Evolutionary conservation across 2,329 filamentous ascomycete genomes (phyloP).

Genomic region (Fusarium oxysporum): DNA sequence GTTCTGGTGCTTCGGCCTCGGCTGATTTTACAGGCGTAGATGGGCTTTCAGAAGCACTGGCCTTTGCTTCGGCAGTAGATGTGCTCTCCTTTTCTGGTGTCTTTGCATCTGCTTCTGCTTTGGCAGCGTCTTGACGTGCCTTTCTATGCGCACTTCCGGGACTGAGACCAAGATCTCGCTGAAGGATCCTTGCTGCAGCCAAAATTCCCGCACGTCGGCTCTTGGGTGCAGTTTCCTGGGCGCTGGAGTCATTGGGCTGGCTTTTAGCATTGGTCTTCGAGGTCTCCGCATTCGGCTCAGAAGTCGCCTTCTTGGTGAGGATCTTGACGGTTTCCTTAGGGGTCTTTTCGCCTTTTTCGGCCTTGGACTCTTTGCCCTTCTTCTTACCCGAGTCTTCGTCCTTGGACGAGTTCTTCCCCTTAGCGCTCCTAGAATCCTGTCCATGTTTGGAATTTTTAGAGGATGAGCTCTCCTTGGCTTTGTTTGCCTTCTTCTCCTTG

Average conservation of each 20-base stretch:
- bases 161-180: slow-evolving; percentile 74
- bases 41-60: slow-evolving; percentile 33
- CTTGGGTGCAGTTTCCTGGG: slow-evolving; percentile 58
- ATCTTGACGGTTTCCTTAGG: slow-evolving; percentile 72
- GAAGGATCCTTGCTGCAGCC: slow-evolving; percentile 72
- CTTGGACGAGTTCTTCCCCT: slow-evolving; percentile 57
- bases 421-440: slow-evolving; percentile 63
- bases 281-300: slow-evolving; percentile 61
- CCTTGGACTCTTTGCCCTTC: slow-evolving; percentile 71
- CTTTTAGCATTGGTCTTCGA: slow-evolving; percentile 56
- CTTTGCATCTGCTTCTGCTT: slow-evolving; percentile 63
- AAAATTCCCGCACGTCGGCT: slow-evolving; percentile 70
- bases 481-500: slow-evolving; percentile 90
- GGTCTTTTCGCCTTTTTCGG: slow-evolving; percentile 64
- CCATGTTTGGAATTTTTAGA: slow-evolving; percentile 65
- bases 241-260: slow-evolving; percentile 47
- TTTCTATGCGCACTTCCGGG: slow-evolving; percentile 71
- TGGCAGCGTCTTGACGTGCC: slow-evolving; percentile 68
- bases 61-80: slow-evolving; percentile 13
- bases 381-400: slow-evolving; percentile 69
- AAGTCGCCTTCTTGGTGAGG: slow-evolving; percentile 68
- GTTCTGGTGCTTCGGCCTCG: slow-evolving; percentile 26
- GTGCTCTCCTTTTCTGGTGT: slow-evolving; percentile 50
- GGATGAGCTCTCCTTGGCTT: slow-evolving; percentile 64
- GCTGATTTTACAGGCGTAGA: slow-evolving; percentile 36